Evolutionary conservation across 768 basidiomycete species (phyloP).

Genomic region (Amylocystis lapponica): DNA sequence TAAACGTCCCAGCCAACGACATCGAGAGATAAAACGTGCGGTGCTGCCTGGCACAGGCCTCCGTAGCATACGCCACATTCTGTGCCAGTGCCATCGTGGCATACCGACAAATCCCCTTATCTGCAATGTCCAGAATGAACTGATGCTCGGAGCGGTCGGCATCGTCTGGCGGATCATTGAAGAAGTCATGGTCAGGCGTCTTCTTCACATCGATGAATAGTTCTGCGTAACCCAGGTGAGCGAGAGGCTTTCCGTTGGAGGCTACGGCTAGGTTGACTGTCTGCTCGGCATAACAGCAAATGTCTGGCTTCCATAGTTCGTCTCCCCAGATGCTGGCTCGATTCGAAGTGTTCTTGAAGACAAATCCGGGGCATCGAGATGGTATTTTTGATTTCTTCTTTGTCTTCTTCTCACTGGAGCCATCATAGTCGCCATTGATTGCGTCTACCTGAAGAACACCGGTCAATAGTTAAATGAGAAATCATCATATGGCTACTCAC

Average conservation of each 20-base stretch:
- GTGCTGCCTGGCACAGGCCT: conserved; percentile 20
- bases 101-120: not conserved
- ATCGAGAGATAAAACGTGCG: conserved; percentile 25
- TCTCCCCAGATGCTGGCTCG: no score
- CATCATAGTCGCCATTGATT: no score
- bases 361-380: no score
- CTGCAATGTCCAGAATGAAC: not conserved
- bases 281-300: not conserved
- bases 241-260: not conserved
- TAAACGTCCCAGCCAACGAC: conserved; percentile 18
- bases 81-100: conserved; percentile 10
- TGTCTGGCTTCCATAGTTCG: conserved; percentile 5
- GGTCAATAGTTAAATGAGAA: no score
- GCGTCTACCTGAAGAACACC: no score
- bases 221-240: conserved; percentile 7
- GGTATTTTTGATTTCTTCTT: no score
- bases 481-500: no score
- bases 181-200: conserved; percentile 1
- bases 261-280: not conserved
- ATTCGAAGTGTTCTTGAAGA: no score
- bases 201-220: conserved; percentile 8
- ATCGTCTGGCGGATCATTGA: conserved; percentile 3
- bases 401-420: no score
- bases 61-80: conserved; percentile 18
- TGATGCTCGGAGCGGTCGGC: not conserved